Base-by-base conservation (phyloP, 106 monocot genomes). In the Dendrobium huoshanense region DNA sequence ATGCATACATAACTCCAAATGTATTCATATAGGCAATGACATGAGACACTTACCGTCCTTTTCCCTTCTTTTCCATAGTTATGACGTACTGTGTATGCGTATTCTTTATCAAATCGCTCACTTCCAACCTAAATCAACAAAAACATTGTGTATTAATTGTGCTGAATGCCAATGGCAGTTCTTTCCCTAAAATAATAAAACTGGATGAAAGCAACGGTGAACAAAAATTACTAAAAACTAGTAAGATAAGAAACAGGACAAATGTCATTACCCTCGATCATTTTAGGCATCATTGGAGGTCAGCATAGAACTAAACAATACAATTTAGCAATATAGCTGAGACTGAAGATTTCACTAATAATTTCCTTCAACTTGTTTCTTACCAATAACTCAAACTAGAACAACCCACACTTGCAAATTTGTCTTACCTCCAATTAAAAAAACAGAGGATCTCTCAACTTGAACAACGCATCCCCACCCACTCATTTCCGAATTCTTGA, bases 31-130 rank as follows among this genome's bases (percentile, higher is more conserved):
- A 76, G 40, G 9, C 22, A 78, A 80, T 25, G 6, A 20, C 11
- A 70, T 9, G 18, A 22, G 64, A 65, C 22, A 8, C 84, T 88
- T 86, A 95, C 99, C 20, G 87, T 91, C 79, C 95, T 86, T 83
- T 99, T 99, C 82, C 98, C 98, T 88, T 99, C 95, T 90, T 93
- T 99, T 64, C 95, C 94, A 83, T 95, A 98, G 80, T 92, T 98
- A 77, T 98, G 98, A 5, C 98, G 83, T 79, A 98, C 86, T 73
- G 77, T 45, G 48, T 98, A 98, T 77, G 98, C 94, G 88, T 95
- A 95, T 83, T 98, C 92, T 81, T 95, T 99, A 79, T 95, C 99
- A 86, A 99, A 99, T 43, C 95, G 81, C 82, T 99, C 95, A 20
- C 74, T 41, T n/a, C 91, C 92, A 86, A 99, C 86, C 99, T 99